These are phyloP conservation scores for Myriosclerotinia curreyana DNA, from an alignment of 2,329 filamentous ascomycete genomes.

Conservation along the genomic window DNA sequence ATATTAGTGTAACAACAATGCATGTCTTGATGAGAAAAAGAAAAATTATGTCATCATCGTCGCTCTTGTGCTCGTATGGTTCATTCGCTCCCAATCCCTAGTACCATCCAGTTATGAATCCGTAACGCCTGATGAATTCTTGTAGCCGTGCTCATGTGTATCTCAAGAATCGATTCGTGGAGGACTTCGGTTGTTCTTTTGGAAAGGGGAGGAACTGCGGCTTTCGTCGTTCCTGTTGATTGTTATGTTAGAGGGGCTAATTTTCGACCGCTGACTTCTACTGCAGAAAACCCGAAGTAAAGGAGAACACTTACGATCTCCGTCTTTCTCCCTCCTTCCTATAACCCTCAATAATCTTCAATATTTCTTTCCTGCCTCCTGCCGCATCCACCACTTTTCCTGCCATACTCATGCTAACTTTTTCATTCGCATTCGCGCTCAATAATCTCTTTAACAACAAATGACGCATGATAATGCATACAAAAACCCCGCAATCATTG, in stretches of 20 bases:
- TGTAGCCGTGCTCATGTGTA: not conserved
- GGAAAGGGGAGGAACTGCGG: constrained; percentile 26
- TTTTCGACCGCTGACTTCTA: not conserved
- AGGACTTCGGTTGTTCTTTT: constrained; percentile 23
- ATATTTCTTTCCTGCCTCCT: constrained; percentile 83
- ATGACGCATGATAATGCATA: constrained; percentile 92
- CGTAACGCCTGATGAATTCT: constrained; percentile 5
- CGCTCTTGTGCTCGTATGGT: constrained; percentile 9
- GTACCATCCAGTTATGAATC: not conserved
- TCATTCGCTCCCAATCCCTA: not conserved
- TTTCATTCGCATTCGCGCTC: constrained; percentile 73
- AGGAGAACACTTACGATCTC: constrained; percentile 61
- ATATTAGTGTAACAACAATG: not conserved
- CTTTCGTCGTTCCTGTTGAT: constrained; percentile 23
- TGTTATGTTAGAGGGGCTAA: not conserved
- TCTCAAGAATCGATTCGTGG: constrained; percentile 29
- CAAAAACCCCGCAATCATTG: constrained; percentile 92
- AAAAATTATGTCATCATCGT: constrained; percentile 7
- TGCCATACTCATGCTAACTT: constrained; percentile 91
- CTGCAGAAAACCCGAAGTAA: not conserved
- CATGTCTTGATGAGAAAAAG: not conserved
- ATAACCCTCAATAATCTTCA: constrained; percentile 81
- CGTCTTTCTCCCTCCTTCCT: constrained; percentile 84
- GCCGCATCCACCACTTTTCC: constrained; percentile 79
- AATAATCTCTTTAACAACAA: constrained; percentile 82